phyloP scores from a whole-genome alignment of 2,329 filamentous ascomycete genomes.

The Mycosphaerelloides madeirae region DNA sequence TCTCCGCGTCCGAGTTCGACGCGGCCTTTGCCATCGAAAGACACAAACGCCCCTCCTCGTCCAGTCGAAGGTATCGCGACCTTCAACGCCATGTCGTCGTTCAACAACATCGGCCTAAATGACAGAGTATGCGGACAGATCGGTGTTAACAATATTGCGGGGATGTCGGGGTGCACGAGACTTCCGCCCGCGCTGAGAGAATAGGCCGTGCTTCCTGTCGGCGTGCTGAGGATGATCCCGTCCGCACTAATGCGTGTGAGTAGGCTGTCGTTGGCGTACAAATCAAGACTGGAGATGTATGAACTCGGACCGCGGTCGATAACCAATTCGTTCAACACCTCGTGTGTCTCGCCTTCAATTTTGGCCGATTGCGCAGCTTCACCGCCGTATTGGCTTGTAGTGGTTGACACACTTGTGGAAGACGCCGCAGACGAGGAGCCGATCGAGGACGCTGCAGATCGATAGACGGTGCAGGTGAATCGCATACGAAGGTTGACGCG shows the following conservation, averaged over 20 bases:
- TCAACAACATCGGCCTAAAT: conserved; percentile 96
- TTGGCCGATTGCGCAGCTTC: conserved; percentile 49
- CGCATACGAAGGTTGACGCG: conserved; percentile 96
- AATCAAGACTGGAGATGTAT: conserved; percentile 93
- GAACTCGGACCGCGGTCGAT: conserved; percentile 95
- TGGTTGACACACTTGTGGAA: conserved; percentile 30
- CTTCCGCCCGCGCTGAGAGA: conserved; percentile 93
- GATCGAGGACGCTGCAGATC: conserved; percentile 46
- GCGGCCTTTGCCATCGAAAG: conserved; percentile 94
- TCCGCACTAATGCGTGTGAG: conserved; percentile 95
- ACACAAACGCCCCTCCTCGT: conserved; percentile 90
- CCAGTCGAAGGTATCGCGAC: conserved; percentile 80
- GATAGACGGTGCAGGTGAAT: conserved; percentile 96
- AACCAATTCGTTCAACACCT: conserved; percentile 96
- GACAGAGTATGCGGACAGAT: conserved; percentile 97
- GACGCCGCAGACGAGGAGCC: conserved; percentile 22
- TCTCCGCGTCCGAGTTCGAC: conserved; percentile 90
- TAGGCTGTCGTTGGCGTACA: conserved; percentile 92
- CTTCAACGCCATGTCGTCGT: conserved; percentile 86
- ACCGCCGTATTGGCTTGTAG: conserved; percentile 12
- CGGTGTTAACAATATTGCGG: conserved; percentile 90
- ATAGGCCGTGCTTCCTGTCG: conserved; percentile 86
- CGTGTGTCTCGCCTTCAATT: conserved; percentile 89
- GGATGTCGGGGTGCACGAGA: conserved; percentile 93
- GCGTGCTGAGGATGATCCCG: conserved; percentile 95